Base-by-base conservation (phyloP, 371 early-diverging fungal genomes). In the Rhizopus delemar region DNA sequence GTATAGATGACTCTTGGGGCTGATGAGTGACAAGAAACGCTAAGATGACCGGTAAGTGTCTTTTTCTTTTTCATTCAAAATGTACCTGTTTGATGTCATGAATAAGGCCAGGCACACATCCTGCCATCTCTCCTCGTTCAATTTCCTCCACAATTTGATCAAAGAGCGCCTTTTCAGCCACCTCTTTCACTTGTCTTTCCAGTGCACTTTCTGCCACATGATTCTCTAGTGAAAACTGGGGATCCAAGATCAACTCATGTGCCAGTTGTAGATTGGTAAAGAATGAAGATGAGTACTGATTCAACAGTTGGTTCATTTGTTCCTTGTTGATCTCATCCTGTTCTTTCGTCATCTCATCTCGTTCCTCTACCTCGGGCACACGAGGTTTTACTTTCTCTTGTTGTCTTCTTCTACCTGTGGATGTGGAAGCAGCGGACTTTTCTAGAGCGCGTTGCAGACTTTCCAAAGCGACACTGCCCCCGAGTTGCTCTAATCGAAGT, bases 231-330 rank as follows among this genome's bases (percentile, higher is more conserved):
- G 79, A 67, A 65, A 90, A 93, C 22, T 90, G 83, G 8, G 93
- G 93, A 62, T 91, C 84, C 69, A 91, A 59, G 51, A 90, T 80
- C 36, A 93, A 66, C 67, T 93, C 92, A 68, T 93, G 93, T 0
- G 90, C 90, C 51, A 93, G 68, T 64, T 86, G 78, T 38, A 86
- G 87, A 65, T 90, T 93, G n/a, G 80, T 75, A 8, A 84, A 22
- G 5, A n/a, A 32, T 8, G 59, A 41, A 22, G 56, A 31, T 2
- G 60, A 55, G 50, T 63, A 73, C 0, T 69, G 62, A 31, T 53
- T 57, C 8, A 78, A 48, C 29, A 78, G 46, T 41, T 60, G 58
- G 3, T 48, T 49, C 35, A 78, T 15, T 43, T 78, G 70, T 31
- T 73, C 68, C 6, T 15, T 51, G 16, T 33, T 33, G 35, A 36